Evolutionary conservation across 192 early-diverging fungal genomes (phyloP), one percentile per base, ranked within the genome.

Genomic region (Backusella liffmaniae): DNA sequence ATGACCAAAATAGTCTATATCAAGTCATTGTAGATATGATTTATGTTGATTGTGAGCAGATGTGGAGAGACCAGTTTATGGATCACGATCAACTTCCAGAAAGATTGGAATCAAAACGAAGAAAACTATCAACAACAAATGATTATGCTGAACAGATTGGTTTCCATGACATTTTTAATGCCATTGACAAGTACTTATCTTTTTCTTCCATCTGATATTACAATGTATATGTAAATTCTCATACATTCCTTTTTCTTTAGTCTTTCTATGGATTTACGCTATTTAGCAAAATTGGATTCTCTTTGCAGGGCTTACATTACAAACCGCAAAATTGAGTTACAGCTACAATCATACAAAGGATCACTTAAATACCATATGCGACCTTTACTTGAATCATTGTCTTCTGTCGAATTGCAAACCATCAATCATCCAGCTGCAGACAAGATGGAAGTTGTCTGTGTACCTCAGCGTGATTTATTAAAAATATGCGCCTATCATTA

Each of bases 231-330:
- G 46, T 18, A 15, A 6, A 36, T 16, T 1, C 5, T 41, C 29
- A 23, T 37, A 1, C 39, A 65, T 30, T 29, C 9, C n/a, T 32
- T 34, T 3, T 46, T 23, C 32, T 21, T 6, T 29, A 83, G 81
- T 59, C 70, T 83, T 6, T 70, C 75, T 3, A 79, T 83, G 21
- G 77, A 83, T 69, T 39, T 83, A 62, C 75, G 75, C 23, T 79
- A 79, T 9, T 68, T 83, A 23, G 81, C 81, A n/a, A 83, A 83
- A 66, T 59, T 83, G 23, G 81, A 83, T 66, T 83, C 81, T 3
- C 68, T 83, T 10, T 82, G 74, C 39, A 49, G 82, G 36, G 82
- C 82, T 21, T 77, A 73, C 32, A 83, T 83, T 26, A 83, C 82
- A 26, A 79, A 83, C 67, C 73, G 66, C 9, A 79, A 83, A 59